These are phyloP conservation scores for Diutina pseudorugosa DNA, from an alignment of 1,139 yeast genomes.

Conservation along the genomic window DNA sequence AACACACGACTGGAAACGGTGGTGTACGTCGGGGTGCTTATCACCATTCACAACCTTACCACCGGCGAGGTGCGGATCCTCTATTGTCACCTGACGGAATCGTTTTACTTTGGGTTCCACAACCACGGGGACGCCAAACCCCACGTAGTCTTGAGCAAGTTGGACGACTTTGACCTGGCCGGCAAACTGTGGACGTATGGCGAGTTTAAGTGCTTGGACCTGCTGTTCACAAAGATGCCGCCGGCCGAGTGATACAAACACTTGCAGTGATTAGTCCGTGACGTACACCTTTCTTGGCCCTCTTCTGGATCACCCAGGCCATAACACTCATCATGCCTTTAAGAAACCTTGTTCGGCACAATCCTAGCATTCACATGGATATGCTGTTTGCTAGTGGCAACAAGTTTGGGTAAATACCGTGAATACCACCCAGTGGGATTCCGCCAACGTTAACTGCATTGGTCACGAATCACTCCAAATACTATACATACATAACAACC, in stretches of 20 bases:
- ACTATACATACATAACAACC: too few species aligned
- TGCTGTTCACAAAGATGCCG: neutral
- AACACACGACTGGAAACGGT: slow-evolving; percentile 7
- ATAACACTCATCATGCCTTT: neutral
- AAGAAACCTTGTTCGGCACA: neutral
- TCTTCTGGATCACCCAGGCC: neutral
- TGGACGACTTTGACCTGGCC: slow-evolving; percentile 9
- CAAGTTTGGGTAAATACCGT: neutral
- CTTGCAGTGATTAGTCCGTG: neutral
- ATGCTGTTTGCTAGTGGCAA: neutral
- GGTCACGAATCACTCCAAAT: neutral
- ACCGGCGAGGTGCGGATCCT: slow-evolving; percentile 12
- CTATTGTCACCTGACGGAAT: slow-evolving; percentile 32
- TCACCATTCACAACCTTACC: slow-evolving; percentile 11
- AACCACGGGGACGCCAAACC: slow-evolving; percentile 10
- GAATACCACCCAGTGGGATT: neutral
- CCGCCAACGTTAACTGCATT: neutral
- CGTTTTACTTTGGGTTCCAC: slow-evolving; percentile 29
- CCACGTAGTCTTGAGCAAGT: slow-evolving; percentile 18
- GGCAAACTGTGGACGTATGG: slow-evolving; percentile 23
- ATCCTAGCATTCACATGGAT: neutral
- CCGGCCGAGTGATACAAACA: neutral
- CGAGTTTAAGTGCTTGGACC: slow-evolving; percentile 16
- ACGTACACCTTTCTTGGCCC: neutral
- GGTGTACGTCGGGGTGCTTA: slow-evolving; percentile 23